phyloP scores from a whole-genome alignment of 306 rosid genomes.

The Castanea mollissima region DNA sequence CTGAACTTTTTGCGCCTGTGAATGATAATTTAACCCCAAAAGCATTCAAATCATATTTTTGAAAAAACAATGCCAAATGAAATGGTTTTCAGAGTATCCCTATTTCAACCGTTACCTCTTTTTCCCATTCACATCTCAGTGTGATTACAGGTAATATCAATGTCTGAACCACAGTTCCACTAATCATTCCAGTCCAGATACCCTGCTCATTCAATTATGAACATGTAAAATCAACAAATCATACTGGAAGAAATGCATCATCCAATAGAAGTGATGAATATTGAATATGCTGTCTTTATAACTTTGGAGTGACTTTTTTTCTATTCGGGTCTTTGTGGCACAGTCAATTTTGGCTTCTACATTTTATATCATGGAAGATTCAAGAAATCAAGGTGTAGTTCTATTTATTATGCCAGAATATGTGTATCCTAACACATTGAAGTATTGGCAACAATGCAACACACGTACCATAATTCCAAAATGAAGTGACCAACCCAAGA shows the following conservation, averaged over 20 bases:
- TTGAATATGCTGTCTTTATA: background rate
- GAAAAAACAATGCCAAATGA: background rate
- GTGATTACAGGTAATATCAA: slow-evolving; percentile 39
- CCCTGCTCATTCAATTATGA: slow-evolving; percentile 29
- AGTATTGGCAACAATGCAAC: background rate
- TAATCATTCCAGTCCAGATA: slow-evolving; percentile 63
- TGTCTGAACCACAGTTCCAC: slow-evolving; percentile 68
- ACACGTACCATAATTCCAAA: slow-evolving; percentile 43
- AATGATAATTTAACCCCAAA: slow-evolving; percentile 17
- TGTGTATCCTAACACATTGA: background rate
- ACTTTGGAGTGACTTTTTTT: background rate
- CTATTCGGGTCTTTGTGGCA: background rate
- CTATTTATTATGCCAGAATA: background rate
- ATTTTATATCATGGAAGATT: background rate
- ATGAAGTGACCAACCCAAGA: slow-evolving; percentile 50
- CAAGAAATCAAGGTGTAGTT: background rate
- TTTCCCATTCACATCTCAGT: slow-evolving; percentile 57
- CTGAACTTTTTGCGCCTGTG: slow-evolving; percentile 44
- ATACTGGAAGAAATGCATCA: background rate
- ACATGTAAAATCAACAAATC: background rate
- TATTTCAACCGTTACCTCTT: slow-evolving; percentile 35
- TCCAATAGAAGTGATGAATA: background rate
- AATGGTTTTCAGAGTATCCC: background rate
- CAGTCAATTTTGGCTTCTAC: background rate
- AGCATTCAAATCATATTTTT: background rate